Evolutionary conservation across 2,329 filamentous ascomycete species (phyloP).

Genomic region (Cadophora luteo-olivacea): DNA sequence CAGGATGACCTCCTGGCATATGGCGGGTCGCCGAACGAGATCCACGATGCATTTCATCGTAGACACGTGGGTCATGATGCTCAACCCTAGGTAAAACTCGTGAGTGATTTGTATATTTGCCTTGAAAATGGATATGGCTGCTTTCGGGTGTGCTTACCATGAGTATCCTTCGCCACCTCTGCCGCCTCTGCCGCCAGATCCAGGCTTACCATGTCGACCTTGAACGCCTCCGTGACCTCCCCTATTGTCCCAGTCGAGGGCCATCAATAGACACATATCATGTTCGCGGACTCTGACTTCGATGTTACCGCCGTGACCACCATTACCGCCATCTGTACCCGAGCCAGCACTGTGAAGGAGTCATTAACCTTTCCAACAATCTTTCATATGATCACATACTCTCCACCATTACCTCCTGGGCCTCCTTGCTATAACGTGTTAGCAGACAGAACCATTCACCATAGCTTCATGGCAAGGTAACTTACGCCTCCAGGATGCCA

Average conservation of each 20-base stretch:
- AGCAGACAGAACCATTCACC: not conserved
- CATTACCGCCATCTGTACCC: not conserved
- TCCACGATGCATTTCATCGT: not conserved
- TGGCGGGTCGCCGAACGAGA: not conserved
- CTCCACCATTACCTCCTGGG: not conserved
- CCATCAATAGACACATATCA: not conserved
- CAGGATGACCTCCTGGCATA: not conserved
- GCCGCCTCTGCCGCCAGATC: not conserved
- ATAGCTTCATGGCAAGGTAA: not conserved
- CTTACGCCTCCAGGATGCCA: not conserved
- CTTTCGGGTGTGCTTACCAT: not conserved
- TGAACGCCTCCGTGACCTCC: not conserved
- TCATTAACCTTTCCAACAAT: not conserved
- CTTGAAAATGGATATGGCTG: too few species aligned
- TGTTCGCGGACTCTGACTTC: not conserved
- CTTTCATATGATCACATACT: not conserved
- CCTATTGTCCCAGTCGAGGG: not conserved
- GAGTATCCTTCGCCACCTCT: not conserved
- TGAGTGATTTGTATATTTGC: too few species aligned
- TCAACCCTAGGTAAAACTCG: too few species aligned
- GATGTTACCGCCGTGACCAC: not conserved
- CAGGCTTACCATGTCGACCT: not conserved
- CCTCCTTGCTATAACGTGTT: not conserved
- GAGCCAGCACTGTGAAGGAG: not conserved
- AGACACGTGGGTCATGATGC: not conserved